phyloP scores from a whole-genome alignment of 208 protist genomes.

The Tritrichomonas foetus region DNA sequence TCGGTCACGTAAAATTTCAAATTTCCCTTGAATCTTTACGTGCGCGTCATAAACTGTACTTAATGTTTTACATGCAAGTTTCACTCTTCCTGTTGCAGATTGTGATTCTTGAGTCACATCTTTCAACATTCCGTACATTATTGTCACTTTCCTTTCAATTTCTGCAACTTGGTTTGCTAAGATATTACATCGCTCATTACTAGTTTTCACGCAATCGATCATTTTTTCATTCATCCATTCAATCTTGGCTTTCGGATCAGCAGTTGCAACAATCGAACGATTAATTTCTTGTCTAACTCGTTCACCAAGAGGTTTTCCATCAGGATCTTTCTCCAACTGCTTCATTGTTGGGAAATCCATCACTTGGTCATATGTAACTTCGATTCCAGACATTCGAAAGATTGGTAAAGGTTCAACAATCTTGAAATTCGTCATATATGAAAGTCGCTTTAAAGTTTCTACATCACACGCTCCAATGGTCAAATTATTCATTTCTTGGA shows the following conservation, averaged over 20 bases:
- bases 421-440: not conserved
- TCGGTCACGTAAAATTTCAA: not conserved
- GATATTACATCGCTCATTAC: not conserved
- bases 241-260: not conserved
- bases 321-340: not conserved
- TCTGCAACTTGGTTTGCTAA: not conserved
- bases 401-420: not conserved
- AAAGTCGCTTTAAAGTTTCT: not conserved
- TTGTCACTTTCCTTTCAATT: not conserved
- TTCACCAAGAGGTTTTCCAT: not conserved
- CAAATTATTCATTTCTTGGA: not conserved
- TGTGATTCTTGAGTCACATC: not conserved
- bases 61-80: not conserved
- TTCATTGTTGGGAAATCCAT: not conserved
- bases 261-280: not conserved
- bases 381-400: not conserved
- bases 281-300: slow-evolving; percentile 17
- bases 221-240: not conserved
- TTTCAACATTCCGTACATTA: not conserved
- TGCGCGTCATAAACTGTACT: not conserved
- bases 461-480: not conserved
- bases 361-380: not conserved
- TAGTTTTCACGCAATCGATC: not conserved
- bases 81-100: not conserved
- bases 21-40: not conserved